Evolutionary conservation across 148 eudicot species (phyloP), one percentile per base, ranked within the genome.

Genomic region (Drosera capensis): DNA sequence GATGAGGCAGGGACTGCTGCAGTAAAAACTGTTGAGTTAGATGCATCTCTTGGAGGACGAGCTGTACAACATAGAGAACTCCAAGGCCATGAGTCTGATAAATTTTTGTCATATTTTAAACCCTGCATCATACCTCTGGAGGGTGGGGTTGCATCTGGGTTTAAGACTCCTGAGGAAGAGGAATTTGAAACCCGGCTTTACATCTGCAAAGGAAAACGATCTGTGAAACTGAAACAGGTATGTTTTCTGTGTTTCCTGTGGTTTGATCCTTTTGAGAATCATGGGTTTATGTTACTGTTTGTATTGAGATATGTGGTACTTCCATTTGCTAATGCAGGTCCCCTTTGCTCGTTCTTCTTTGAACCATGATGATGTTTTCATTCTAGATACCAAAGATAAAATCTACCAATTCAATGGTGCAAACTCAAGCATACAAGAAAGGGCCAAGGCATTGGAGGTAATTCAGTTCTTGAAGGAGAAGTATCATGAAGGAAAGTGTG

Each of bases 1-100:
- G 99, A 92, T 71, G 99, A 92, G 70, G 78, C 94, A 42, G 99
- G 99, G 59, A 67, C 99, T 30, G 95, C 99, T 60, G 99, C 99
- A 13, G 79, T 92, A 38, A 92, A 92, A 72, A 68, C 99, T 48
- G 94, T 92, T 26, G 99, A 92, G 58, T 80, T 92, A 46, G 99
- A 92, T 72, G 88, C 76, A 28, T 48, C 66, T 60, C 93, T 92
- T 61, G 95, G 99, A 20, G 99, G 99, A 16, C 84, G 75, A 52
- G 99, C 99, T 26, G 80, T 85, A 45, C 99, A 92, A 63, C 67
- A 92, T 58, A 78, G 99, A 54, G 99, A 92, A 67, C 60, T 76
- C 43, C 99, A 92, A 71, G 95, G 94, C 39, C 77, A 71, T 50
- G 99, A 92, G 52, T 78, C 94, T 51, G 99, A 92, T 71, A 92